Evolutionary conservation across 768 basidiomycete species (phyloP), one percentile per base, ranked within the genome.

Genomic region (Boletus fagicola): DNA sequence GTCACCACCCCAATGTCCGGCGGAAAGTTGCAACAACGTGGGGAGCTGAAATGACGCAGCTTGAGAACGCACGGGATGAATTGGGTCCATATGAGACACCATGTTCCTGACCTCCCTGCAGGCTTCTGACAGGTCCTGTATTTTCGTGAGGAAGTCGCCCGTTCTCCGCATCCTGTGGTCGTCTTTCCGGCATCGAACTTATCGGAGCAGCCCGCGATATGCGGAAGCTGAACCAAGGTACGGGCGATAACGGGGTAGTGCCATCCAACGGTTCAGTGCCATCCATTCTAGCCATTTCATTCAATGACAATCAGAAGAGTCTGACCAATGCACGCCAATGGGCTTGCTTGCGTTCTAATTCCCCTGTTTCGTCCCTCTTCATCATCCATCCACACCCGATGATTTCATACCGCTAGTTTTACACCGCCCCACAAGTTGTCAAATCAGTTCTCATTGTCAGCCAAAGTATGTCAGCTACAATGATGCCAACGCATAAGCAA

Each of bases 141-240:
- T 54, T 49, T 15, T 46, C 48, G 52, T 50, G 52, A 54, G 59
- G n/a, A 62, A 36, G 52, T 33, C n/a, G 30, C 15, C 36, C 18
- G 18, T 35, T 16, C 50, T 42, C 45, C 45, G 2, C 35, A 56
- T 31, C 31, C 31, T 57, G 39, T 49, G 28, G 44, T 56, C 24
- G 39, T n/a, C 53, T 26, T 43, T 43, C 39, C 40, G 3, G 40
- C 22, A 44, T n/a, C 18, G 35, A 20, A 13, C 55, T 40, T 10
- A 13, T 44, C 26, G 46, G 26, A 33, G 18, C 12, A 20, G 16
- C 35, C 54, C 54, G 56, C n/a, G 30, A 57, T 31, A n/a, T 4
- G 24, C 43, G 56, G 54, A 39, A 36, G 24, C 12, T 22, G 28
- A 33, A 15, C 5, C 1, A 40, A 55, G 31, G 53, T 35, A 42